phyloP scores from a whole-genome alignment of 495 filamentous ascomycete genomes.

The Talaromyces proteolyticus region DNA sequence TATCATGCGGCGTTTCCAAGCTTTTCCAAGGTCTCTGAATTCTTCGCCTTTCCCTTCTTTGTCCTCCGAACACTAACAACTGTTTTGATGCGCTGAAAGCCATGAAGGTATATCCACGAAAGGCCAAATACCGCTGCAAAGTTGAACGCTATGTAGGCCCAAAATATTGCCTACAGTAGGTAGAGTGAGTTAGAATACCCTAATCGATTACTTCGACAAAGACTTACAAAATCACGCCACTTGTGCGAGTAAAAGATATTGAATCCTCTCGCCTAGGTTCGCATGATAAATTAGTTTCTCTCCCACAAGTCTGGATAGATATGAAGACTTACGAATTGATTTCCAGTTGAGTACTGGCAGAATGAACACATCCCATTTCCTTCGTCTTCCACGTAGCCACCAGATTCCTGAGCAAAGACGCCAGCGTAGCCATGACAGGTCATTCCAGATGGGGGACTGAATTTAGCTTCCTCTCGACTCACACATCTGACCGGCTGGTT shows the following conservation, averaged over 20 bases:
- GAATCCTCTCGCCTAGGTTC: slow-evolving; percentile 34
- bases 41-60: slow-evolving; percentile 12
- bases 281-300: slow-evolving; percentile 8
- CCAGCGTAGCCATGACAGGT: slow-evolving; percentile 48
- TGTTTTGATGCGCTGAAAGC: slow-evolving; percentile 30
- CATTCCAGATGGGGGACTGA: slow-evolving; percentile 43
- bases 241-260: slow-evolving; percentile 48
- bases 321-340: slow-evolving; percentile 42
- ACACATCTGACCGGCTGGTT: slow-evolving; percentile 49
- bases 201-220: background rate
- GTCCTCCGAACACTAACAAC: slow-evolving; percentile 38
- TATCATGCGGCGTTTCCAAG: background rate
- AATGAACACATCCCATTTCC: slow-evolving; percentile 47
- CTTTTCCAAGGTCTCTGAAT: background rate
- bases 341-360: slow-evolving; percentile 53
- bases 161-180: slow-evolving; percentile 43
- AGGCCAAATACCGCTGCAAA: slow-evolving; percentile 43
- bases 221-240: slow-evolving; percentile 57
- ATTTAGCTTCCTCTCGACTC: slow-evolving; percentile 49
- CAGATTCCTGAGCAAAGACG: slow-evolving; percentile 31
- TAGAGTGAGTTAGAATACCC: background rate
- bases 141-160: slow-evolving; percentile 50
- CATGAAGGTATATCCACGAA: slow-evolving; percentile 51
- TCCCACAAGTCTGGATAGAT: background rate
- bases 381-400: slow-evolving; percentile 46